These are phyloP conservation scores for Stylonectria norvegica DNA, from an alignment of 2,329 filamentous ascomycete genomes.

Conservation along the genomic window DNA sequence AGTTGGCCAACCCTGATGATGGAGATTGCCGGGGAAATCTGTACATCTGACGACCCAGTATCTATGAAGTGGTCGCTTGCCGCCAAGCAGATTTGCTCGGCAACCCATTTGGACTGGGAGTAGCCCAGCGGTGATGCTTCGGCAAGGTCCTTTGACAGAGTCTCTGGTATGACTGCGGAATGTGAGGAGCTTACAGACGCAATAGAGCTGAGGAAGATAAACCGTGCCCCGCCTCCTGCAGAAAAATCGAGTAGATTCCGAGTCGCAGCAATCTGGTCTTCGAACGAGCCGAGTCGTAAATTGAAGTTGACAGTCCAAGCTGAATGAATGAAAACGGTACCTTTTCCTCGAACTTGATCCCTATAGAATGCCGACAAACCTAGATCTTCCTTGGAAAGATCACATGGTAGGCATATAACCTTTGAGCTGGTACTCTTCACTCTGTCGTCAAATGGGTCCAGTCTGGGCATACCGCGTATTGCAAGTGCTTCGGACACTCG, in stretches of 20 bases:
- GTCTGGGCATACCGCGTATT: conserved; percentile 1
- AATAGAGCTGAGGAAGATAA: conserved; percentile 51
- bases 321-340: conserved; percentile 41
- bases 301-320: conserved; percentile 58
- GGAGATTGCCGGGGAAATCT: conserved; percentile 7
- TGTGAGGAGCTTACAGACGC: conserved; percentile 39
- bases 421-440: conserved; percentile 1
- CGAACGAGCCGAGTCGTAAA: conserved; percentile 47
- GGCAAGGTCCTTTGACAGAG: conserved; percentile 7
- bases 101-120: conserved; percentile 40
- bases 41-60: neutral
- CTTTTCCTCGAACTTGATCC: neutral
- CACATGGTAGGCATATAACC: conserved; percentile 17
- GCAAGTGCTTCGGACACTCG: conserved; percentile 13
- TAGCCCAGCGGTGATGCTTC: conserved; percentile 40
- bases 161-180: conserved; percentile 32
- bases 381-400: conserved; percentile 4
- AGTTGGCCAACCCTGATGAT: conserved; percentile 50
- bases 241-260: conserved; percentile 40
- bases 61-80: conserved; percentile 28
- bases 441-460: conserved; percentile 3
- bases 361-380: conserved; percentile 4
- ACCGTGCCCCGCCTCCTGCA: conserved; percentile 25
- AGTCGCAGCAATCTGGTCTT: conserved; percentile 45
- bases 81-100: conserved; percentile 35